These are phyloP conservation scores for Abelmoschus esculentus DNA, from an alignment of 345 rosid genomes.

Conservation along the genomic window DNA sequence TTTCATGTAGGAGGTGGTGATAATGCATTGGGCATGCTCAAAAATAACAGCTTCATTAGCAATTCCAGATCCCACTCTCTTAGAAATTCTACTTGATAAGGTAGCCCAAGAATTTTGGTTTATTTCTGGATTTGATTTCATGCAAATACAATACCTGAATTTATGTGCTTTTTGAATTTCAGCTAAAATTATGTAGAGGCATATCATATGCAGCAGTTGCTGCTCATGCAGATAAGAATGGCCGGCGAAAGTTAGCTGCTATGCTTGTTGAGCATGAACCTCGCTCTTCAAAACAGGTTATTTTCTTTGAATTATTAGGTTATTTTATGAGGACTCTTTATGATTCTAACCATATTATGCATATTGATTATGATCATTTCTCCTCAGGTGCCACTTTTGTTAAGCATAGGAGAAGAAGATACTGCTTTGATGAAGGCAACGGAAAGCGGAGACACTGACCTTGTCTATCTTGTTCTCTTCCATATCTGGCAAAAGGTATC, in stretches of 20 bases:
- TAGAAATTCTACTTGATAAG: conserved; percentile 93
- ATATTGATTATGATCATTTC: background rate
- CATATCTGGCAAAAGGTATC: conserved; percentile 95
- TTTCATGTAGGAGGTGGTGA: conserved; percentile 69
- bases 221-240: conserved; percentile 94
- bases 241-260: conserved; percentile 88
- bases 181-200: conserved; percentile 82
- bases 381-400: conserved; percentile 77
- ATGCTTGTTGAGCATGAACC: conserved; percentile 97
- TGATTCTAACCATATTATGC: background rate
- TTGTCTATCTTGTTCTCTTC: conserved; percentile 88
- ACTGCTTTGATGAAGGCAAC: conserved; percentile 84
- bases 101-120: conserved; percentile 27
- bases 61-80: conserved; percentile 72
- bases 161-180: conserved; percentile 23
- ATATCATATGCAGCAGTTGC: conserved; percentile 99
- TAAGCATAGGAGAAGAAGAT: conserved; percentile 97
- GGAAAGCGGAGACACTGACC: conserved; percentile 95
- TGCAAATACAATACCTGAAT: conserved; percentile 17
- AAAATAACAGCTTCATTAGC: conserved; percentile 89
- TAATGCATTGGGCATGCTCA: conserved; percentile 98
- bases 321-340: conserved; percentile 5
- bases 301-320: background rate
- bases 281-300: conserved; percentile 86
- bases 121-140: conserved; percentile 5